Conservation (phyloP, 1,284 basidiomycete species). For the Papiliotrema laurentii region DNA sequence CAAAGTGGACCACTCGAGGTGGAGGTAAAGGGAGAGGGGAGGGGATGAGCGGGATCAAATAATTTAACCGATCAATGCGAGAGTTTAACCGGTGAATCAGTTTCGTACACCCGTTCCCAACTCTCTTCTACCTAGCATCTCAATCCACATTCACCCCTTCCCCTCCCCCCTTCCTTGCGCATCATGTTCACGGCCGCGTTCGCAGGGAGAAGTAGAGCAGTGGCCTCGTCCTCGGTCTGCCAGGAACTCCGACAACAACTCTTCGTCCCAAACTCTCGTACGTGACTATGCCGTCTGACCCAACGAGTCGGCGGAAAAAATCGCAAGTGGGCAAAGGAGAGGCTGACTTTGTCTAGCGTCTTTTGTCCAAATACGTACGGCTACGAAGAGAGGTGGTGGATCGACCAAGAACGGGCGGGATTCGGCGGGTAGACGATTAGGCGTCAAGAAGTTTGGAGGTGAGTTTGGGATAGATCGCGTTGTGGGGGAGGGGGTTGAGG, state of each 20-base stretch:
- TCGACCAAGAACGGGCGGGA: conserved; percentile 85
- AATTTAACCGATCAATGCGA: neutral
- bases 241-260: conserved; percentile 6
- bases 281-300: neutral
- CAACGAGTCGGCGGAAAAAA: neutral
- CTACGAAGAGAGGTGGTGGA: conserved; percentile 91
- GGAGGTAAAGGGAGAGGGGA: neutral
- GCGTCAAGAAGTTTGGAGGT: conserved; percentile 93
- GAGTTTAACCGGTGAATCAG: neutral
- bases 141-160: neutral
- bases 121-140: neutral
- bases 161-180: neutral
- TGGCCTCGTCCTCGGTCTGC: conserved; percentile 3
- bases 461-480: no score
- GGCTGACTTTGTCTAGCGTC: conserved; percentile 2
- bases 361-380: conserved; percentile 66
- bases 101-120: neutral
- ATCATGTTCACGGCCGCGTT: neutral
- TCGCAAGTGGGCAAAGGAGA: neutral
- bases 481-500: no score
- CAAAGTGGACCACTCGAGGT: neutral
- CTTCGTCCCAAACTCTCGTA: conserved; percentile 1
- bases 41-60: neutral
- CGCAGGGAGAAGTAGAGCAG: neutral
- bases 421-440: conserved; percentile 82